These are phyloP conservation scores for Dictyostelium capitatum DNA, from an alignment of 78 protist genomes.

Conservation along the genomic window DNA sequence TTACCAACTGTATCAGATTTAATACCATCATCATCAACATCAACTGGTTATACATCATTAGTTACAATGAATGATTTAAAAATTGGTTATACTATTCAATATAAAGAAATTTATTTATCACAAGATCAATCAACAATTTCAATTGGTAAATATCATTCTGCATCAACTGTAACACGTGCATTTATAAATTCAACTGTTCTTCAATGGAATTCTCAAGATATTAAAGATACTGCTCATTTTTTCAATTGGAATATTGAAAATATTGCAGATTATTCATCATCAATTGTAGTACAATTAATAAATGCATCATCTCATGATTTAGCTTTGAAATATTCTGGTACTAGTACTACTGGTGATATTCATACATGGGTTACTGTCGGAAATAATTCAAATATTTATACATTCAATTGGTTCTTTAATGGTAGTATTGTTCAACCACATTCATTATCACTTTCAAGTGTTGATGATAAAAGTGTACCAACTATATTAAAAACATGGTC, in stretches of 20 bases:
- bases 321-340: neutral
- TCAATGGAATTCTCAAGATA: neutral
- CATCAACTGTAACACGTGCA: neutral
- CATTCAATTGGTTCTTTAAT: no score
- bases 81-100: neutral
- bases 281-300: neutral
- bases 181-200: neutral
- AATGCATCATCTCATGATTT: neutral
- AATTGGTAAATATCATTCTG: neutral
- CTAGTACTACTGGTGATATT: neutral
- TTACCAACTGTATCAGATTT: neutral
- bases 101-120: neutral
- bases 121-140: neutral
- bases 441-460: no score
- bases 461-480: no score
- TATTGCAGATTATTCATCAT: neutral
- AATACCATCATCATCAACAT: no score
- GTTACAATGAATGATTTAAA: neutral
- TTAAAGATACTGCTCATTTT: neutral
- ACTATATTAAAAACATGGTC: no score
- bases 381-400: no score
- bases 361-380: no score
- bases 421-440: no score
- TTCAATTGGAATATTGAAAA: neutral
- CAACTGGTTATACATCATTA: neutral